Conservation (phyloP, 140 eudicot species). For the Ambrosia hybrid region DNA sequence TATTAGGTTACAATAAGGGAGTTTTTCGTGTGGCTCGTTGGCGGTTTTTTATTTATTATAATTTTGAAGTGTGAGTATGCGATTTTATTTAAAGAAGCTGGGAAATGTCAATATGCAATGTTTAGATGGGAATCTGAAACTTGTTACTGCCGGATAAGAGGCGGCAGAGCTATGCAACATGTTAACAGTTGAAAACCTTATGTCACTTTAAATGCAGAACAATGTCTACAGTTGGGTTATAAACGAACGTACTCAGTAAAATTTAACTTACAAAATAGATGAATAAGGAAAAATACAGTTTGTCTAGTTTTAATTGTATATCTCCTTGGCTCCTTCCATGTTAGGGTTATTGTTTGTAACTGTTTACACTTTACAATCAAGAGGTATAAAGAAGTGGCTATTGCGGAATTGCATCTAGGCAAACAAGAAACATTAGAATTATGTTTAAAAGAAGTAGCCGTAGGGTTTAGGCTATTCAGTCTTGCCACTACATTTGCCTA, state of each 20-base stretch:
- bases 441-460: no score
- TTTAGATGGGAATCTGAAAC: conserved; percentile 2
- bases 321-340: background rate
- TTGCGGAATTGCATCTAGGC: background rate
- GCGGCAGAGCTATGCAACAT: conserved; percentile 8
- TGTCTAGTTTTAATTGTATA: background rate
- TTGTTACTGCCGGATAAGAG: conserved; percentile 11
- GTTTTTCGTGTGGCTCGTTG: background rate
- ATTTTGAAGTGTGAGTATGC: background rate
- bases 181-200: conserved; percentile 3
- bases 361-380: conserved; percentile 2
- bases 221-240: background rate
- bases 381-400: background rate
- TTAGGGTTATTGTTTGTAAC: conserved; percentile 1
- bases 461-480: no score
- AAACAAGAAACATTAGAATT: background rate
- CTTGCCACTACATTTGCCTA: no score
- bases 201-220: background rate
- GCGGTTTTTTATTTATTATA: conserved; percentile 1
- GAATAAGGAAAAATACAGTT: background rate
- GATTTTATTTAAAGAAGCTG: conserved; percentile 1
- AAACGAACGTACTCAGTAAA: no score
- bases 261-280: background rate
- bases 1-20: background rate
- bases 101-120: background rate